A percentile compares a stretch with the other conserved stretches of the same genome.
Evolutionary conservation across 2,329 filamentous ascomycete species (phyloP).

Genomic region (Fusarium torulosum): DNA sequence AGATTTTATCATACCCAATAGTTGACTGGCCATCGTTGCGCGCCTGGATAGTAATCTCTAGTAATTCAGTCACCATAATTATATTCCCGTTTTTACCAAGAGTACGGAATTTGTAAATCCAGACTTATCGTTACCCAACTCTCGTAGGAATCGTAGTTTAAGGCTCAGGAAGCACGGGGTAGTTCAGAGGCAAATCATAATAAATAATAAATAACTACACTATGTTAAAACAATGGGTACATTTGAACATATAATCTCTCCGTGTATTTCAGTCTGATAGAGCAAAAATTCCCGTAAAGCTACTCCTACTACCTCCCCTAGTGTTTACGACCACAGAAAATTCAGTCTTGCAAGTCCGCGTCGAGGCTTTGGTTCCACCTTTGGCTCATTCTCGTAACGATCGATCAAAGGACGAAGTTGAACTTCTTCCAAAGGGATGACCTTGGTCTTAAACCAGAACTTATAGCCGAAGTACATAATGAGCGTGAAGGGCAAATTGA

Average conservation of each 20-base stretch:
- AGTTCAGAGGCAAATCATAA: neutral
- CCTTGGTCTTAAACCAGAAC: slow-evolving; percentile 10
- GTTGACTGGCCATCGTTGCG: neutral
- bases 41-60: neutral
- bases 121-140: neutral
- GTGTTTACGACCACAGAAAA: neutral
- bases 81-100: fast-evolving
- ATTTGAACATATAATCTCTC: neutral
- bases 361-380: neutral
- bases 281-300: neutral
- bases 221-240: neutral
- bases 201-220: neutral
- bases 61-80: neutral
- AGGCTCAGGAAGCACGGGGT: neutral
- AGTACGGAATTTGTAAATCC: fast-evolving
- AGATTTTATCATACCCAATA: neutral
- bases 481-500: slow-evolving; percentile 7
- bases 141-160: neutral
- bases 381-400: neutral
- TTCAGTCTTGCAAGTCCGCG: slow-evolving; percentile 2
- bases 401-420: neutral
- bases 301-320: neutral
- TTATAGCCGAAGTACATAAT: slow-evolving; percentile 3
- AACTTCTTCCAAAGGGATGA: neutral
- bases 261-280: fast-evolving